Base-by-base conservation (phyloP, 164 flowering plant genomes). In the Saururus chinensis region DNA sequence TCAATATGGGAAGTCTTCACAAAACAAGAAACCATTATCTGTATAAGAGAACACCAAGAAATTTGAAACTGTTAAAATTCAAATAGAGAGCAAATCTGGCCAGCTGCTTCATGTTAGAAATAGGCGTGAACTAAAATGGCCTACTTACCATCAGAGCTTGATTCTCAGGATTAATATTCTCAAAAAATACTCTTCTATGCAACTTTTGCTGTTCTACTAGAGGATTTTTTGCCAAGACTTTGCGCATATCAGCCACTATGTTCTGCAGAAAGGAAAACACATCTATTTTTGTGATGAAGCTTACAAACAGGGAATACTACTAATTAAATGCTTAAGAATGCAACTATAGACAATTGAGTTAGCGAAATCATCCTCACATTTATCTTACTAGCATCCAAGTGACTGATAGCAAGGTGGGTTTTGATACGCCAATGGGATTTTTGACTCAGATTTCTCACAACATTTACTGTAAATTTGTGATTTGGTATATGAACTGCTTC, bases 341-440 rank as follows among this genome's bases (percentile, higher is more conserved):
- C 37, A 2, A 30, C 2, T 30, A 30, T 30, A 2, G 37, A 30
- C 37, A 30, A 30, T 2, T 2, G 37, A 30, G 6, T 30, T 30
- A 30, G 6, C 37, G 6, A 30, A 30, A 30, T 30, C 37, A 10
- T 64, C 51, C 97, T 88, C 69, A 88, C 99, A 75, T 83, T 87
- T 20, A 95, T 83, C 76, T 95, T 90, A 71, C 77, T 74, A 55
- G 85, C 91, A 78, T 95, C 97, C 74, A 95, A 78, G 76, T 95
- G 96, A 74, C 96, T 95, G 65, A 95, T 83, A 66, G 93, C 96
- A 53, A 95, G 74, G 70, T 95, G 82, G 35, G 88, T 88, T 77
- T 95, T 95, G 70, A 95, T 80, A 53, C 97, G 96, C 99, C 99
- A 95, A 75, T 95, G 99, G 62, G 87, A 83, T 73, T 86, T 95